phyloP scores from a whole-genome alignment of 257 asterid species.

The Echites panduratus region DNA sequence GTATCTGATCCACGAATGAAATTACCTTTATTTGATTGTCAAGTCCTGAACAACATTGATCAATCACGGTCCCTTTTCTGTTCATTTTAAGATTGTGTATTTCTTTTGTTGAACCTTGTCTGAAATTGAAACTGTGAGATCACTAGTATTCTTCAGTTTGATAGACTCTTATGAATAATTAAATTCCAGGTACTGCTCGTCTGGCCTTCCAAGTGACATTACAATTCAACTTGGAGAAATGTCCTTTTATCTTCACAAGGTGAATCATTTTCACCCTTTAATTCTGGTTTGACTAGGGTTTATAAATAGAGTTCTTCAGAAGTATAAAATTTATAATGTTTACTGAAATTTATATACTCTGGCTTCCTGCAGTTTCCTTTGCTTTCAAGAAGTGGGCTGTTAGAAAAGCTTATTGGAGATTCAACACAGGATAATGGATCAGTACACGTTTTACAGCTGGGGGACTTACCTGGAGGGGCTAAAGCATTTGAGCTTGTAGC shows the following conservation, averaged over 20 bases:
- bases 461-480: conserved; percentile 81
- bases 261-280: conserved; percentile 1
- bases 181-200: conserved; percentile 55
- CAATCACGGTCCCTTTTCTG: background rate
- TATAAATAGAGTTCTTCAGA: background rate
- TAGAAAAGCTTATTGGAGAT: conserved; percentile 72
- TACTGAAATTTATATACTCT: background rate
- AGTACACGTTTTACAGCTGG: conserved; percentile 38
- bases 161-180: background rate
- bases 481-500: conserved; percentile 76
- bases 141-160: too few relatives aligned
- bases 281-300: background rate
- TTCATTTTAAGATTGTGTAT: background rate
- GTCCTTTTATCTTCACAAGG: conserved; percentile 93
- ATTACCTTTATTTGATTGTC: too few relatives aligned
- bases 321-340: background rate
- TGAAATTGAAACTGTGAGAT: background rate
- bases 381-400: conserved; percentile 66
- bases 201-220: conserved; percentile 81
- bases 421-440: conserved; percentile 27
- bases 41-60: background rate
- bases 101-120: background rate
- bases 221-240: conserved; percentile 74
- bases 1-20: background rate
- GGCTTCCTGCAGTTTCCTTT: conserved; percentile 55